Base-by-base conservation (phyloP, 1,284 basidiomycete genomes). In the Trametes pubescens region DNA sequence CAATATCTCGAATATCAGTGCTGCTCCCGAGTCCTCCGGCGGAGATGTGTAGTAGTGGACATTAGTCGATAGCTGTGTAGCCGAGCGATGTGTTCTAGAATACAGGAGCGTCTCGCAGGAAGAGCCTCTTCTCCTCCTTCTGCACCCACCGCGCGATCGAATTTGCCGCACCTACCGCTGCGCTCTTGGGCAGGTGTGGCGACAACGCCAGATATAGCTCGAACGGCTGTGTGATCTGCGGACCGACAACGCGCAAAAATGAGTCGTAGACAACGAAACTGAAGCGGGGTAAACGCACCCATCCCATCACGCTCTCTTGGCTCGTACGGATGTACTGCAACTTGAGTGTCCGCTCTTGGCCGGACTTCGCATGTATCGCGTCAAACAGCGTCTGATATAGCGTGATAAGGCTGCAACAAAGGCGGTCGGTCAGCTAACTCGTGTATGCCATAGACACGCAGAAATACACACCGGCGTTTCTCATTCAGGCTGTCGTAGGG, bases 121-220 rank as follows among this genome's bases (percentile, higher is more conserved):
- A 99, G 67, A 99, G 73, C 69, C 81, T 83, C 18, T 80, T 79
- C 75, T 98, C 96, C 74, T 98, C 92, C 66, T 86, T 89, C 80
- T 93, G 92, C 21, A 98, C 89, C 96, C 97, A 99, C 40, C 90
- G 84, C 18, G 90, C 90, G 34, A 99, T 89, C 0, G 90, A 84
- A 75, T 98, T 97, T 9, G 96, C 97, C 1, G 94, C 91, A 18
- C 89, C 87, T 10, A 98, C 89, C 0, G 89, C 89, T 0, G 93
- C 93, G 54, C 86, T 88, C 81, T 98, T 98, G 1, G 95, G 91
- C 55, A 99, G 75, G 54, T 87, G 82, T 2, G 95, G 93, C 2
- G 93, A 92, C 10, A 97, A 78, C 0, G 92, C 83, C 56, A 98
- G 77, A 75, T 98, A 99, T 22, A 99, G 78, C 76, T 99, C 96